Conservation (phyloP, 2,329 filamentous ascomycete species). For the Erysiphe neolycopersici region DNA sequence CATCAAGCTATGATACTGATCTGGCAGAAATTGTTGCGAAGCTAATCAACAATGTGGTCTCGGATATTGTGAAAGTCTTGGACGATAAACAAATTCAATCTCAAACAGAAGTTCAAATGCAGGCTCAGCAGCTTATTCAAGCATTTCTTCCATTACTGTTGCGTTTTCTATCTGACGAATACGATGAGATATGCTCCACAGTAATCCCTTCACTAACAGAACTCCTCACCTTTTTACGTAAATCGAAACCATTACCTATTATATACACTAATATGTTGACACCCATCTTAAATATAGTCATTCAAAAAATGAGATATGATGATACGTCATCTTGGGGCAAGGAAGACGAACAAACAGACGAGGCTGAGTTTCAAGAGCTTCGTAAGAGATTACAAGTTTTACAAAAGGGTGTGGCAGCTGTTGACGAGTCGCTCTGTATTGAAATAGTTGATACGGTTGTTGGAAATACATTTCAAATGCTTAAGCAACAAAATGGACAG, state of each 20-base stretch:
- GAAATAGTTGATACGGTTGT: slow-evolving; percentile 71
- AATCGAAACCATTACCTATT: slow-evolving; percentile 42
- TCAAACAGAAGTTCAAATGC: slow-evolving; percentile 35
- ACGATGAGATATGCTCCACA: slow-evolving; percentile 90
- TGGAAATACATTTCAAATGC: slow-evolving; percentile 58
- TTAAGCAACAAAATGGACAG: slow-evolving; percentile 44
- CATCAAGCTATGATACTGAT: slow-evolving; percentile 78
- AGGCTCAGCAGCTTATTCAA: slow-evolving; percentile 59
- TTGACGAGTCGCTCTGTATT: slow-evolving; percentile 72
- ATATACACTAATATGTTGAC: slow-evolving; percentile 63
- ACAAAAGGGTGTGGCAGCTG: slow-evolving; percentile 74
- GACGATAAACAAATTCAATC: slow-evolving; percentile 37
- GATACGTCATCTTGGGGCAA: slow-evolving; percentile 84
- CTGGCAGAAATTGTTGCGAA: slow-evolving; percentile 87
- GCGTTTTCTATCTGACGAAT: slow-evolving; percentile 91
- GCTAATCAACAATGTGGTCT: slow-evolving; percentile 70
- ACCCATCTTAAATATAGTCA: slow-evolving; percentile 72
- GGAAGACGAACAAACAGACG: slow-evolving; percentile 83
- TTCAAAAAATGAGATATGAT: slow-evolving; percentile 92
- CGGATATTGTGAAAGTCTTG: slow-evolving; percentile 66
- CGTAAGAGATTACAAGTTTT: slow-evolving; percentile 71
- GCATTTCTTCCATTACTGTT: slow-evolving; percentile 67
- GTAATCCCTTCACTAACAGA: slow-evolving; percentile 87
- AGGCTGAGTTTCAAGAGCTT: slow-evolving; percentile 90
- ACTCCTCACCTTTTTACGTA: slow-evolving; percentile 70